Base-by-base conservation (phyloP, 2,329 filamentous ascomycete species). In the Chaetomium sp. region DNA sequence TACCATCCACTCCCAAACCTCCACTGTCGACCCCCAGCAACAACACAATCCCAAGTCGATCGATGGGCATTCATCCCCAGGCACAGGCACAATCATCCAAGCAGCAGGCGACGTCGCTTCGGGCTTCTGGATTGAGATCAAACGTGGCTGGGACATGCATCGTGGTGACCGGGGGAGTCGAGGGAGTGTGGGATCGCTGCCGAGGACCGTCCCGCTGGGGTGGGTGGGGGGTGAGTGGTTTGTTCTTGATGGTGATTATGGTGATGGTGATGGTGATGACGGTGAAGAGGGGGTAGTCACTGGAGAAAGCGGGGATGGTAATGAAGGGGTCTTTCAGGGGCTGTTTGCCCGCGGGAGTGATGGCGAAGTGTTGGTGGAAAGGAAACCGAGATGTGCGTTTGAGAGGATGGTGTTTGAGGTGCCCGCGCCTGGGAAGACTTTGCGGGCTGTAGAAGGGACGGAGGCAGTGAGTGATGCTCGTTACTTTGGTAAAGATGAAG, bases 101-200 rank as follows among this genome's bases (percentile, higher is more conserved):
- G 55, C 58, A 12, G 49, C 55, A 12, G 58, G 58, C 10, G 44
- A 60, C 38, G 58, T 58, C 1, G 27, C 41, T 27, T 6, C 1
- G 0, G 58, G 58, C 27, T 59, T 60, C 33, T 49, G 47, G 55
- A 7, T 60, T 33, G 55, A 60, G 50, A 45, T 54, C 5, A 44
- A 36, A 52, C 50, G 2, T 51, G 49, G 52, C 27, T 14, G 3
- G 44, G 27, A 33, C 11, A 8, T 32, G 32, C 27, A 11, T 34
- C 44, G n/a, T 50, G 14, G 4, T 3, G 9, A 5, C 14, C 27
- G 36, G 11, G 4, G 11, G 50, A 12, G 19, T 9, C 36, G 38
- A 4, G 43, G 32, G 19, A 2, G 40, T 36, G 49, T n/a, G 44
- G 11, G 10, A 1, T 33, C 19, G 27, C 32, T 40, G 6, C 40